A percentile compares a stretch with the other conserved stretches of the same genome.
phyloP scores from a whole-genome alignment of 176 grass and related monocot species.

The Pharus latifolius region DNA sequence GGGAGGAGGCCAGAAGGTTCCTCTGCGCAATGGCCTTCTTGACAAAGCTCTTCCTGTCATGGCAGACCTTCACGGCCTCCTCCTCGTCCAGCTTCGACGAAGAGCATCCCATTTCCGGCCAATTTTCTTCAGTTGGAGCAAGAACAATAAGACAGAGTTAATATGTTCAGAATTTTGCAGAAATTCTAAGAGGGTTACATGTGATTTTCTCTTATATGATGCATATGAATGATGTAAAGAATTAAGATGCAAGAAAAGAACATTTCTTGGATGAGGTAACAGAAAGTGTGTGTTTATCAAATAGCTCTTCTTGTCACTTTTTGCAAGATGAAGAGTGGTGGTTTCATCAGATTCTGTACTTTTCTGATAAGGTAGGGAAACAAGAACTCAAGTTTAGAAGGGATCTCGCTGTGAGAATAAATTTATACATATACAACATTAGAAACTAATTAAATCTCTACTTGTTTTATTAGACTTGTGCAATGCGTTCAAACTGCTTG shows the following conservation, averaged over 20 bases:
- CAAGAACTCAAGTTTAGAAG: neutral
- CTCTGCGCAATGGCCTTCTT: constrained; percentile 70
- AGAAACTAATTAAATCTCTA: neutral
- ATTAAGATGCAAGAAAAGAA: constrained; percentile 72
- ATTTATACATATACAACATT: neutral
- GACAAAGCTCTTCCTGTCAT: constrained; percentile 61
- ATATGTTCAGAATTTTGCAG: neutral
- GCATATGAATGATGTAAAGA: neutral
- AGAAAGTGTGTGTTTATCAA: constrained; percentile 10
- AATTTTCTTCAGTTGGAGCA: neutral
- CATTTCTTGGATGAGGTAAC: constrained; percentile 32
- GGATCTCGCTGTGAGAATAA: constrained; percentile 5
- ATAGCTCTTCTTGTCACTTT: neutral
- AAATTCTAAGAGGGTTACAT: neutral
- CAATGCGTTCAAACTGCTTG: neutral
- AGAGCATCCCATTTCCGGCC: constrained; percentile 61
- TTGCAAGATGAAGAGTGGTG: neutral
- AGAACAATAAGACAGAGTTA: neutral
- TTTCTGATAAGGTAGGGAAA: constrained; percentile 4
- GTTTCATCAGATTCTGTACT: constrained; percentile 12
- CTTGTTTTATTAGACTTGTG: too few relatives aligned
- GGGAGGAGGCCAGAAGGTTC: constrained; percentile 52
- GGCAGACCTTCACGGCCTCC: constrained; percentile 55
- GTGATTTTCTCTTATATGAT: neutral
- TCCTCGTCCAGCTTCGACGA: constrained; percentile 77